Conservation (phyloP, 345 rosid species). For the Hypericum androsaemum region DNA sequence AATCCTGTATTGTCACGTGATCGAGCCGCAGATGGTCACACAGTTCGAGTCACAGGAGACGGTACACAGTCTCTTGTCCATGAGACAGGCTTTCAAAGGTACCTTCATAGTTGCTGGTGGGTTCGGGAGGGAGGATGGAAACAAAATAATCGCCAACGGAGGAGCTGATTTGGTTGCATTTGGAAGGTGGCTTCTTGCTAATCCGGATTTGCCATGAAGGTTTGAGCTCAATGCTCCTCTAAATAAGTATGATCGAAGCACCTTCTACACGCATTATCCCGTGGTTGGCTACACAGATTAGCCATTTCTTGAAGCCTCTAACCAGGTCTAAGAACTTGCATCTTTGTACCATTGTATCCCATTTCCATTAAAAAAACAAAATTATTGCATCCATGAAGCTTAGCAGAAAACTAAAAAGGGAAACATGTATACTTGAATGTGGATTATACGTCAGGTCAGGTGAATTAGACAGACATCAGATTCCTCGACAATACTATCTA, state of each 20-base stretch:
- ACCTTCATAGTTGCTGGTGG: conserved; percentile 1
- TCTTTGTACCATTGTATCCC: not conserved
- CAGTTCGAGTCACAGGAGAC: not conserved
- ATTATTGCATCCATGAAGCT: too few relatives aligned
- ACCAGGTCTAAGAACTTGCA: not conserved
- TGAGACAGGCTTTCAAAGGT: conserved; percentile 1
- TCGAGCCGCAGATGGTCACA: conserved; percentile 1
- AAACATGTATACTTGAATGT: too few relatives aligned
- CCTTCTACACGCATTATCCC: not conserved
- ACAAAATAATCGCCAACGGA: not conserved
- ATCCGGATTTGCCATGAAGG: not conserved
- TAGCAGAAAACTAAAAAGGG: too few relatives aligned
- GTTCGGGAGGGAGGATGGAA: not conserved
- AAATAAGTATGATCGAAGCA: not conserved
- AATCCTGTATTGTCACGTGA: not conserved
- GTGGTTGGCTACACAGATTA: conserved; percentile 1
- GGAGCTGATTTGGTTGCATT: conserved; percentile 2
- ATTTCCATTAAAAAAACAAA: too few relatives aligned
- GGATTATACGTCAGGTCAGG: too few relatives aligned
- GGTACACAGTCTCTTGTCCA: not conserved
- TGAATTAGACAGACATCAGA: too few relatives aligned
- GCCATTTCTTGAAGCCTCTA: not conserved
- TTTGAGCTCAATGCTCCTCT: conserved; percentile 1
- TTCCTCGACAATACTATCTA: too few relatives aligned
- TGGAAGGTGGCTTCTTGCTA: not conserved